Conservation (phyloP, 345 rosid genomes). For the Boechera divaricarpa region DNA sequence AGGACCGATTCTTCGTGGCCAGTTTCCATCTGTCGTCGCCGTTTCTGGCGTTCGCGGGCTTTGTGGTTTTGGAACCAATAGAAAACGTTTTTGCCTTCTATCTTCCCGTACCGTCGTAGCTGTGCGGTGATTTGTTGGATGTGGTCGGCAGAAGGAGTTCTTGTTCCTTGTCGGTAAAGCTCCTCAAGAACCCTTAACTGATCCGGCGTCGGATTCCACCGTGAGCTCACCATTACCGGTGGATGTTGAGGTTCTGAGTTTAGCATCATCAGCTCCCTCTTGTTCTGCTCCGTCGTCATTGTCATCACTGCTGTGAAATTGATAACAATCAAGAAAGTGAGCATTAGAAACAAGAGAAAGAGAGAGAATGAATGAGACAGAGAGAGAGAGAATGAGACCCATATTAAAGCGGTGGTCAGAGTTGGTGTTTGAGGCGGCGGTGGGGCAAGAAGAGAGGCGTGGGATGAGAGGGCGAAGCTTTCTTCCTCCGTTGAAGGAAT, state of each 20-base stretch:
- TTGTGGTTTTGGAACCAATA: slow-evolving; percentile 99
- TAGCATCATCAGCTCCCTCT: slow-evolving; percentile 60
- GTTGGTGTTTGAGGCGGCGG: slow-evolving; percentile 54
- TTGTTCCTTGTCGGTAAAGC: slow-evolving; percentile 75
- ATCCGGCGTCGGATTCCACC: slow-evolving; percentile 98
- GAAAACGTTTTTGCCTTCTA: slow-evolving; percentile 96
- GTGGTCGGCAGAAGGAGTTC: slow-evolving; percentile 92
- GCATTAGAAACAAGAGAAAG: not conserved
- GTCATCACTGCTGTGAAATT: slow-evolving; percentile 31
- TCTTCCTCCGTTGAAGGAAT: slow-evolving; percentile 68
- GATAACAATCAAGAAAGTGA: slow-evolving; percentile 21
- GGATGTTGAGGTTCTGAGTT: slow-evolving; percentile 53
- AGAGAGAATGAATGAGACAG: not conserved
- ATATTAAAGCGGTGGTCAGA: slow-evolving; percentile 68
- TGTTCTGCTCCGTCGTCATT: slow-evolving; percentile 65
- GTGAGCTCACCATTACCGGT: slow-evolving; percentile 65
- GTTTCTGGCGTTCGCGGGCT: slow-evolving; percentile 88
- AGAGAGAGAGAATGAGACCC: slow-evolving; percentile 22
- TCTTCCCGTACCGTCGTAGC: slow-evolving; percentile 85
- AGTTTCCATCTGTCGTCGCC: slow-evolving; percentile 85
- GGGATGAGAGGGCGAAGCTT: slow-evolving; percentile 87
- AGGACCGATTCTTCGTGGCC: slow-evolving; percentile 29
- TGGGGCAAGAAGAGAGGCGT: slow-evolving; percentile 56
- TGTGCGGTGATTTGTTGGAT: slow-evolving; percentile 89
- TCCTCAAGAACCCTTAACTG: slow-evolving; percentile 89